phyloP scores from a whole-genome alignment of 768 basidiomycete genomes.

The Suillus lakei region DNA sequence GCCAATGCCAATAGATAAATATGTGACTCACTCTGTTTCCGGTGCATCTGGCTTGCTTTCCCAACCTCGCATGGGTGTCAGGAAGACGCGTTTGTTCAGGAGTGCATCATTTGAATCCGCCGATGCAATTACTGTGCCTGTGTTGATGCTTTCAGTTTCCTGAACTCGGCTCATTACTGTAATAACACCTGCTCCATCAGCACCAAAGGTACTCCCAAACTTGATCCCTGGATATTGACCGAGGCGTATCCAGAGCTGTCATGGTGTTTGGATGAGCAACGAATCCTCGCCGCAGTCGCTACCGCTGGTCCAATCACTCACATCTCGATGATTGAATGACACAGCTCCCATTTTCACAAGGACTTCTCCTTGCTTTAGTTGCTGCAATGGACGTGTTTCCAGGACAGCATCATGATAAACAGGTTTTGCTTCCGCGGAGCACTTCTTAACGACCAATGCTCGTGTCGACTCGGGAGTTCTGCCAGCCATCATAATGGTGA shows the following conservation, averaged over 20 bases:
- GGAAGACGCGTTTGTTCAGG: conserved; percentile 68
- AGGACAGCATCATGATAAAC: conserved; percentile 62
- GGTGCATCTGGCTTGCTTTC: conserved; percentile 64
- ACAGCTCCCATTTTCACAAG: conserved; percentile 72
- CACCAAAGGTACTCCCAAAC: conserved; percentile 64
- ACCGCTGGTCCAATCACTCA: conserved; percentile 27
- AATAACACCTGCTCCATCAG: conserved; percentile 70
- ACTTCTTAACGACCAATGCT: conserved; percentile 53
- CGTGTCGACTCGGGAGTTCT: conserved; percentile 48
- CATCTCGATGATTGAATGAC: conserved; percentile 81
- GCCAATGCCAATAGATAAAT: not conserved
- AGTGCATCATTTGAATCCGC: conserved; percentile 57
- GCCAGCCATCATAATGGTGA: not conserved
- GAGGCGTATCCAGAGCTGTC: conserved; percentile 74
- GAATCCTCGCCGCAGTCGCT: not conserved
- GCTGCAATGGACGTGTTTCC: conserved; percentile 52
- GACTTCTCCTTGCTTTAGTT: conserved; percentile 59
- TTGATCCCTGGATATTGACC: conserved; percentile 69
- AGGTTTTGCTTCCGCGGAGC: conserved; percentile 42
- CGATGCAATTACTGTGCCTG: conserved; percentile 69
- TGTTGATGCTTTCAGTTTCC: not conserved
- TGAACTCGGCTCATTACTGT: not conserved
- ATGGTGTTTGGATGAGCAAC: conserved; percentile 3
- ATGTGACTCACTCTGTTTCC: conserved; percentile 56
- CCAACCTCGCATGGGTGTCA: conserved; percentile 83